Percentiles rank a stretch among this genome's conserved stretches.
These are phyloP conservation scores for Saccharum officinarum DNA, from an alignment of 176 grass and related monocot species.

Conservation along the genomic window DNA sequence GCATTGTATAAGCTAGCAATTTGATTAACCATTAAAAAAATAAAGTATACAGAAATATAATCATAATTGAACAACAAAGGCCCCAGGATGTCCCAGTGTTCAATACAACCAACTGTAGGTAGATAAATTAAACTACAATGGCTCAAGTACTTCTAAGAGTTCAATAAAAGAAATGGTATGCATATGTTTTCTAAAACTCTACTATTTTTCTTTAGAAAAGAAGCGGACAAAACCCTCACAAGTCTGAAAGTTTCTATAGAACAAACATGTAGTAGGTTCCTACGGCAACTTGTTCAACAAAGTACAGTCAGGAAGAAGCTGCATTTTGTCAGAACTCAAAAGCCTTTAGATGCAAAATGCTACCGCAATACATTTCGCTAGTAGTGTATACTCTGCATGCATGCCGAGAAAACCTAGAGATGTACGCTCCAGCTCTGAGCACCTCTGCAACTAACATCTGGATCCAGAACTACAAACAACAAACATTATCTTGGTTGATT, in stretches of 20 bases:
- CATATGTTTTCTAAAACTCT: neutral
- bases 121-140: neutral
- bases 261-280: neutral
- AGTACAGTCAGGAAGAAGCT: neutral
- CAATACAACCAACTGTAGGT: neutral
- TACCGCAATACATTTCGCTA: neutral
- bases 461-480: constrained; percentile 29
- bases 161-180: neutral
- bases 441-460: constrained; percentile 47
- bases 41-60: neutral
- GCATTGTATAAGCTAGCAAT: neutral
- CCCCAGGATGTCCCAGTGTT: neutral
- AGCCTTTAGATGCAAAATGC: constrained; percentile 16
- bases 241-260: neutral
- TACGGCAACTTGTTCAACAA: neutral
- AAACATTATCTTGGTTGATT: constrained; percentile 18
- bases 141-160: neutral
- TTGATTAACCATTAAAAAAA: neutral
- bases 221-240: neutral
- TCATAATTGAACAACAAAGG: neutral
- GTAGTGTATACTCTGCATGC: constrained; percentile 31
- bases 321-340: neutral
- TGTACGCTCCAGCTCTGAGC: constrained; percentile 37
- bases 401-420: constrained; percentile 38
- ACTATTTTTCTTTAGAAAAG: neutral